Evolutionary conservation across 495 filamentous ascomycete genomes (phyloP), one percentile per base, ranked within the genome.

Genomic region (Lasiosphaeris hirsuta): DNA sequence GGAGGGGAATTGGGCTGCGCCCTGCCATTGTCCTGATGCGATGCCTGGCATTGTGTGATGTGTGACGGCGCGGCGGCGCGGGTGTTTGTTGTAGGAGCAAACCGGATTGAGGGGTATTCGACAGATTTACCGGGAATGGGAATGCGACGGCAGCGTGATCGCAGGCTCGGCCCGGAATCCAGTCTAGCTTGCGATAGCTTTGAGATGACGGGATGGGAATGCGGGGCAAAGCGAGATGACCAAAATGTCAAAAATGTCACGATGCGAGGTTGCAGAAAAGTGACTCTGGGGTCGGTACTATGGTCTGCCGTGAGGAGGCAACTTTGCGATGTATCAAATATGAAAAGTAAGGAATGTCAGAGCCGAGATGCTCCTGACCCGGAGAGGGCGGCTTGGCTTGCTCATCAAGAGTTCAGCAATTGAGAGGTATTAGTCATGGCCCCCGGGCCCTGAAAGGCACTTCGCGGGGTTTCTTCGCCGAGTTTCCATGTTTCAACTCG

Each of bases 1-100:
- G 2, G 75, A 70, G 7, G 75, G 75, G 41, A 78, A 65, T 54
- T 70, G 67, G 47, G 64, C 54, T 43, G 70, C 67, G 44, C 59
- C 50, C 10, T 60, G 72, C 62, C 53, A 60, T 64, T 69, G 63
- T 47, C 41, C 35, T 10, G 39, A 18, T 11, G 35, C 46, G 10
- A 54, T 47, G 54, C 47, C 56, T 1, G 60, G 65, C 62, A 65
- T 65, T 3, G 45, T 57, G 59, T 38, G 14, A 48, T 37, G 14
- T 51, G 23, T 19, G 34, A 13, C 4, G 17, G 30, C 13, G 35
- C n/a, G 17, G 36, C 30, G 34, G 23, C 10, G 13, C 19, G 23
- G 41, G 38, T 23, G 19, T 33, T 7, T 14, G 8, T 15, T 13
- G 7, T 33, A 7, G 39, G 7, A 13, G 53, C n/a, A 48, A 36